Evolutionary conservation across 495 filamentous ascomycete genomes (phyloP), one percentile per base, ranked within the genome.

Genomic region (Penicillium canescens): DNA sequence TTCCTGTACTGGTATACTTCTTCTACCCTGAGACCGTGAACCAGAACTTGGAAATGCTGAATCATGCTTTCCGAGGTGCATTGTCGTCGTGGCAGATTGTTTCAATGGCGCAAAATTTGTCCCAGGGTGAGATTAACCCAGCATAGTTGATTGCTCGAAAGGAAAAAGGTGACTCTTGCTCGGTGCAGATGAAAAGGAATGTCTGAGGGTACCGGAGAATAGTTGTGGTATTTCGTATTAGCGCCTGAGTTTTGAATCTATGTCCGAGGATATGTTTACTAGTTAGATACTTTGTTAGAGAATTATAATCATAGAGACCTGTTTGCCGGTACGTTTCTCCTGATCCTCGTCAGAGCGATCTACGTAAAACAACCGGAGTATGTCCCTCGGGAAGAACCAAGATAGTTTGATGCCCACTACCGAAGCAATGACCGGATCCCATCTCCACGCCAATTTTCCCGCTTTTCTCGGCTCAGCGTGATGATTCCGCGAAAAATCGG

Each of bases 1-100:
- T 57, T 31, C 50, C 20, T 78, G 10, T 79, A 0, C 63, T 72
- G 8, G 73, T 85, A 24, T 84, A 81, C 62, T 81, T 82, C 71
- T 80, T 85, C 72, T 85, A 80, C 60, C 83, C 82, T 0, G 83
- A 86, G 63, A 49, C 46, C 18, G 39, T 21, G 46, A 23, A 23
- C 13, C 46, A 34, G 31, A 49, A 20, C 11, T 34, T 49, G n/a
- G 33, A 49, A 20, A 21, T 46, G 26, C 26, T 48, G 3, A 18
- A 48, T 37, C 45, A 13, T 12, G 45, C 36, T 7, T 48, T 48
- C 23, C n/a, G 14, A 6, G 45, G 36, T 13, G 45, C 45, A 2
- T 31, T 26, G 14, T 33, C 45, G 8, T 13, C 33, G 12, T 48
- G 45, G 45, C 23, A 48, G 3, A 48, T 48, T 37, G 45, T 48